Evolutionary conservation across 164 flowering plant species (phyloP).

Genomic region (Aristolochia fimbriata): DNA sequence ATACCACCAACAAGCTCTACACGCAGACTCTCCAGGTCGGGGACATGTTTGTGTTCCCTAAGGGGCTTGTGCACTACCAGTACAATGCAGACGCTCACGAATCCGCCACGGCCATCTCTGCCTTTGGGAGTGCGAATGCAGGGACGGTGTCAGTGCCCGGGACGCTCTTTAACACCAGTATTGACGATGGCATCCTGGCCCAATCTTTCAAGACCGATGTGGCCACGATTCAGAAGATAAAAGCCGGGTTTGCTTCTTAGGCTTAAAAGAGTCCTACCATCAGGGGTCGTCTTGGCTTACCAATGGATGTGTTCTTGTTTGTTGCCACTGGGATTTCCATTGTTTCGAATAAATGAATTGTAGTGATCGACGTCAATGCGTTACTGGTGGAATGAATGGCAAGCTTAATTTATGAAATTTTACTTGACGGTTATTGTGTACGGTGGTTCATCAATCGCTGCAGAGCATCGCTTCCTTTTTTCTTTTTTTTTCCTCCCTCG

Average conservation of each 20-base stretch:
- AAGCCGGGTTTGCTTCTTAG: constrained; percentile 14
- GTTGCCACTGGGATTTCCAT: no score
- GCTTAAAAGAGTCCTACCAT: not conserved
- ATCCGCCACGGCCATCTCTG: constrained; percentile 7
- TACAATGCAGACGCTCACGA: constrained; percentile 10
- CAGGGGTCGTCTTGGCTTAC: no score
- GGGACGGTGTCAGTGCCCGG: constrained; percentile 11
- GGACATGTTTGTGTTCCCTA: constrained; percentile 23
- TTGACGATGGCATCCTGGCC: constrained; percentile 12
- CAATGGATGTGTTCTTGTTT: no score
- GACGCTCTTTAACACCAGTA: constrained; percentile 12
- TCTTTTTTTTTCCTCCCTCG: no score
- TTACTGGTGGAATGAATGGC: no score
- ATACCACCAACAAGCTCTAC: constrained; percentile 18
- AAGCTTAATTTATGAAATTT: no score
- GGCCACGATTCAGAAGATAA: constrained; percentile 14
- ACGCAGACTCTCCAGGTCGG: constrained; percentile 16
- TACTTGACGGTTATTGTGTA: no score
- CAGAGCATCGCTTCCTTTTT: no score
- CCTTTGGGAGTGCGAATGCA: constrained; percentile 14
- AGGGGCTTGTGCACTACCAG: constrained; percentile 17
- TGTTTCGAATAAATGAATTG: no score
- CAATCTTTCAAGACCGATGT: constrained; percentile 17
- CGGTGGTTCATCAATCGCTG: no score
- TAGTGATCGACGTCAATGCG: no score